Conservation (phyloP, 2,329 filamentous ascomycete species). For the Orbilia quercus region DNA sequence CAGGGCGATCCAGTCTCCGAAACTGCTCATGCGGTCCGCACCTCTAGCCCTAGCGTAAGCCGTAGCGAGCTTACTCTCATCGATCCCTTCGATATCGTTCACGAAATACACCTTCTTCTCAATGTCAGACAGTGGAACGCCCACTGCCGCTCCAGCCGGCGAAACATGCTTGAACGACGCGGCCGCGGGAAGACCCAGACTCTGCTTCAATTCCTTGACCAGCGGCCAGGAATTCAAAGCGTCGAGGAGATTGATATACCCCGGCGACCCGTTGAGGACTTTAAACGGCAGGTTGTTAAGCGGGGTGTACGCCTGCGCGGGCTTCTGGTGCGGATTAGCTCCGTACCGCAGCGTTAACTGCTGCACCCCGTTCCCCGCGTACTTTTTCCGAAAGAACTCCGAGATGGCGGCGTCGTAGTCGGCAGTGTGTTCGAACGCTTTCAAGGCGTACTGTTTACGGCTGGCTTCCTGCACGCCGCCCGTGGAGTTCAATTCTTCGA, state of each 20-base stretch:
- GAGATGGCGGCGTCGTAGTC: conserved; percentile 96
- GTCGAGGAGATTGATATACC: conserved; percentile 97
- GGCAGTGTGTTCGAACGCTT: conserved; percentile 98
- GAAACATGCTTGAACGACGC: conserved; percentile 99
- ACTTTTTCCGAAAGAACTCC: conserved; percentile 97
- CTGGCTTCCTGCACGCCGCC: conserved; percentile 84
- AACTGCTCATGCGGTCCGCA: conserved; percentile 98
- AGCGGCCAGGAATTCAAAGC: conserved; percentile 96
- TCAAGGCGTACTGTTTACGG: conserved; percentile 89
- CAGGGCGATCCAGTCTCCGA: conserved; percentile 94
- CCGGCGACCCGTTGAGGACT: conserved; percentile 86
- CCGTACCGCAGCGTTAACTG: conserved; percentile 90
- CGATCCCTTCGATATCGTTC: conserved; percentile 89
- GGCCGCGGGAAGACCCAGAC: conserved; percentile 86
- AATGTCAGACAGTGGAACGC: conserved; percentile 82
- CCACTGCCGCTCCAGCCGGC: conserved; percentile 93
- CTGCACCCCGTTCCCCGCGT: conserved; percentile 84
- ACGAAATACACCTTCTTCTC: conserved; percentile 99
- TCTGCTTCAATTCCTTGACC: conserved; percentile 93
- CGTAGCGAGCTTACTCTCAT: conserved; percentile 85
- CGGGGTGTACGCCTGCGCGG: conserved; percentile 82
- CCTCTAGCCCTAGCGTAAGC: conserved; percentile 95
- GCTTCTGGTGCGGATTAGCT: conserved; percentile 98
- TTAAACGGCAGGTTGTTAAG: conserved; percentile 88
- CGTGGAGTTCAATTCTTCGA: conserved; percentile 79